Conservation (phyloP, 257 asterid genomes). For the Nicotiana attenuata region DNA sequence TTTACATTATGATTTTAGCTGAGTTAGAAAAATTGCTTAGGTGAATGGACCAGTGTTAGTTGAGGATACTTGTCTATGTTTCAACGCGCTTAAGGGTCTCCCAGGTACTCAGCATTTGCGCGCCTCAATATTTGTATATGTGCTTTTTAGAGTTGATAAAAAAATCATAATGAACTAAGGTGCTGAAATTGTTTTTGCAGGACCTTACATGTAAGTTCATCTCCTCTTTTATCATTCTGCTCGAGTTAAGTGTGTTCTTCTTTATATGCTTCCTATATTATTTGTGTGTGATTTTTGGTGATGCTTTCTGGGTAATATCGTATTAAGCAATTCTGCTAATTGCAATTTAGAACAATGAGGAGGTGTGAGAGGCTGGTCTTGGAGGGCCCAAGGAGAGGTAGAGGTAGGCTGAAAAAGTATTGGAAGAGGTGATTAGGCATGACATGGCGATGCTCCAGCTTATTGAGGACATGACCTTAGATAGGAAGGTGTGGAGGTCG, state of each 20-base stretch:
- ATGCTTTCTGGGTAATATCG: neutral
- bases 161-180: conserved; percentile 2
- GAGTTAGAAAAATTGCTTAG: conserved; percentile 19
- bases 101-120: conserved; percentile 51
- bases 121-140: neutral
- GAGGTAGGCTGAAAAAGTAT: too few species aligned
- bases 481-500: too few species aligned
- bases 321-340: neutral
- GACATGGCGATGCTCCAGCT: too few species aligned
- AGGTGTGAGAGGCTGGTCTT: too few species aligned
- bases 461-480: too few species aligned
- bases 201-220: conserved; percentile 91
- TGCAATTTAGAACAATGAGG: neutral
- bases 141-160: too few species aligned
- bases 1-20: too few species aligned
- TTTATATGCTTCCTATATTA: neutral
- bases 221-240: conserved; percentile 11
- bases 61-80: conserved; percentile 98
- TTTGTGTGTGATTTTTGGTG: neutral
- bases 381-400: too few species aligned
- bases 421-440: too few species aligned
- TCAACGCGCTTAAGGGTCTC: conserved; percentile 87
- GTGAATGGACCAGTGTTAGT: conserved; percentile 95
- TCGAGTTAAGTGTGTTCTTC: conserved; percentile 21
- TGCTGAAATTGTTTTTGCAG: conserved; percentile 38